Percentiles rank a stretch among this genome's conserved stretches.
Evolutionary conservation across 2,329 filamentous ascomycete species (phyloP).

Genomic region (Acrodontium crateriforme): DNA sequence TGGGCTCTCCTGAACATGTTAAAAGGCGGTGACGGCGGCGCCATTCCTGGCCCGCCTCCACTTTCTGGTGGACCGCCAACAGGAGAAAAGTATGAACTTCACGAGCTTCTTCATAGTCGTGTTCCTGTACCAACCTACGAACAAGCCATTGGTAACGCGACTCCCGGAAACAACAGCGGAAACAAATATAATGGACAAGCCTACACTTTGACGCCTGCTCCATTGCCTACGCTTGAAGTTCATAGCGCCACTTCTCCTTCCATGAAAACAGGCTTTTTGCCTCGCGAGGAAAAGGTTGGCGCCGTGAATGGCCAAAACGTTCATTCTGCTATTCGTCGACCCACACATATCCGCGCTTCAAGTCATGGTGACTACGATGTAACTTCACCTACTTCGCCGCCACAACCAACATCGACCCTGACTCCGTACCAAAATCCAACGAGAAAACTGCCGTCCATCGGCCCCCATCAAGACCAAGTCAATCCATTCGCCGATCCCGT

Average conservation of each 20-base stretch:
- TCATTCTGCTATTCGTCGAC: slow-evolving; percentile 27
- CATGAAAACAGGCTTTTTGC: slow-evolving; percentile 16
- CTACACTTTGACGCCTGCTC: slow-evolving; percentile 32
- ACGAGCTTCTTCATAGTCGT: slow-evolving; percentile 11
- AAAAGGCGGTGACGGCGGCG: slow-evolving; percentile 27
- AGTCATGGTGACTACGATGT: slow-evolving; percentile 31
- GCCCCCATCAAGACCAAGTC: slow-evolving; percentile 3
- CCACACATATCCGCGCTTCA: slow-evolving; percentile 30
- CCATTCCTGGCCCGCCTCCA: slow-evolving; percentile 7
- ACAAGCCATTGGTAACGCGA: slow-evolving; percentile 16
- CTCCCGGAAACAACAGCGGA: slow-evolving; percentile 27
- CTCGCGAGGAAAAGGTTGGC: slow-evolving; percentile 27
- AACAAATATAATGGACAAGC: slow-evolving; percentile 30
- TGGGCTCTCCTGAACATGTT: slow-evolving; percentile 51
- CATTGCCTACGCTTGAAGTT: slow-evolving; percentile 29
- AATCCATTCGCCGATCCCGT: slow-evolving; percentile 29
- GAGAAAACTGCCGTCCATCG: slow-evolving; percentile 11
- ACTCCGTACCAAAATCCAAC: slow-evolving; percentile 16
- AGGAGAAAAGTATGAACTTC: slow-evolving; percentile 8
- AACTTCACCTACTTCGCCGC: slow-evolving; percentile 28
- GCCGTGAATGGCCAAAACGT: slow-evolving; percentile 29
- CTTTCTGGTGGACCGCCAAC: slow-evolving; percentile 4
- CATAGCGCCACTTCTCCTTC: slow-evolving; percentile 16
- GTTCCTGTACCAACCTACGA: slow-evolving; percentile 24
- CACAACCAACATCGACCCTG: slow-evolving; percentile 8